Evolutionary conservation across 805 yeast genomes (phyloP).

Genomic region (Saccharomyces mikatae): DNA sequence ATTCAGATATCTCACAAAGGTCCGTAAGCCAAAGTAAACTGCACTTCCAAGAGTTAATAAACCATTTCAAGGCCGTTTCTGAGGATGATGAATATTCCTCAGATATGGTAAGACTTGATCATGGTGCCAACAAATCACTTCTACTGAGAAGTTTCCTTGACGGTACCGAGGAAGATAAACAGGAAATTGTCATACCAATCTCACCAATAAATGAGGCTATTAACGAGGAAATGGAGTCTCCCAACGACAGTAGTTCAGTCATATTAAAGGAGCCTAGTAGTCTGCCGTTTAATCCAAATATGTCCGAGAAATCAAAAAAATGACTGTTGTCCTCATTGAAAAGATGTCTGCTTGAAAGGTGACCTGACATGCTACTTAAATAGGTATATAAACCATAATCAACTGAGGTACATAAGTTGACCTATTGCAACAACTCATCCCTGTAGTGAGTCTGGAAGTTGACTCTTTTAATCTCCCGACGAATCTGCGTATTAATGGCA

Average conservation of each 20-base stretch:
- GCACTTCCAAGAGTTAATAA: slow-evolving; percentile 23
- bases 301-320: not conserved
- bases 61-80: slow-evolving; percentile 24
- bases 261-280: not conserved
- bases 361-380: not conserved
- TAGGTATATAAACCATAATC: not conserved
- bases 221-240: slow-evolving; percentile 2
- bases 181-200: not conserved
- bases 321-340: not conserved
- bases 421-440: slow-evolving; percentile 50
- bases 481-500: slow-evolving; percentile 34
- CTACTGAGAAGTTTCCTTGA: not conserved
- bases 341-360: not conserved
- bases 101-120: slow-evolving; percentile 1
- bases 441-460: slow-evolving; percentile 83
- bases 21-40: slow-evolving; percentile 23
- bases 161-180: not conserved
- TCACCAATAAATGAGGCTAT: not conserved
- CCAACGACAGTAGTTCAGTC: slow-evolving; percentile 4
- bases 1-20: slow-evolving; percentile 16
- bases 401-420: not conserved
- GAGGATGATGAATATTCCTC: slow-evolving; percentile 10
- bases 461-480: slow-evolving; percentile 55
- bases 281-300: not conserved
- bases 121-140: slow-evolving; percentile 3